Evolutionary conservation across 352 stramenopile genomes (phyloP).

Genomic region (Phytophthora pseudosyringae): DNA sequence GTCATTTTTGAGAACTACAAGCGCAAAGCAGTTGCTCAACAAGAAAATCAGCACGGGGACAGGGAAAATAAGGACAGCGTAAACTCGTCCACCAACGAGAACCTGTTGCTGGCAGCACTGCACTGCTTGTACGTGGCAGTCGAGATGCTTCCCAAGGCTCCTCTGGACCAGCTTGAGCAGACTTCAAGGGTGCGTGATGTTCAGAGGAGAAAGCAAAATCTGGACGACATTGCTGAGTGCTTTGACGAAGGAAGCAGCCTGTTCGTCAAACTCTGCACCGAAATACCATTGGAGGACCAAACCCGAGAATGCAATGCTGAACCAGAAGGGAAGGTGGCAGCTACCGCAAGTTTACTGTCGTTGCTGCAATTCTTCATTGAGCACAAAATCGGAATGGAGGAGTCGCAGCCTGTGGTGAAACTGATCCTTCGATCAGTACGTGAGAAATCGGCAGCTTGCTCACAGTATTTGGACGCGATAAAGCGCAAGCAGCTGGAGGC

Average conservation of each 20-base stretch:
- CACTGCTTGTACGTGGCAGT: conserved; percentile 61
- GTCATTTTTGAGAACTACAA: conserved; percentile 55
- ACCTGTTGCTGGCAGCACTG: conserved; percentile 58
- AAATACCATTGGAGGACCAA: conserved; percentile 28
- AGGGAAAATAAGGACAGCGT: conserved; percentile 7
- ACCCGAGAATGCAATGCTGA: conserved; percentile 1
- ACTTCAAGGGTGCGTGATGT: neutral
- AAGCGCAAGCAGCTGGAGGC: conserved; percentile 20
- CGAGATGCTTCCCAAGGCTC: conserved; percentile 28
- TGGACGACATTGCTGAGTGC: conserved; percentile 39
- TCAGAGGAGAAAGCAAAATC: conserved; percentile 9
- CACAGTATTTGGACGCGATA: conserved; percentile 26
- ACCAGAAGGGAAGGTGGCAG: neutral
- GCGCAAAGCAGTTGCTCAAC: conserved; percentile 1
- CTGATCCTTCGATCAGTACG: conserved; percentile 29
- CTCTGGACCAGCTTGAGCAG: conserved; percentile 5
- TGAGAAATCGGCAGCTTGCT: conserved; percentile 37
- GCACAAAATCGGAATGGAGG: conserved; percentile 31
- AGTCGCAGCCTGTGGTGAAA: conserved; percentile 30
- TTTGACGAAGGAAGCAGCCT: conserved; percentile 45
- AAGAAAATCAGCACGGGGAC: neutral
- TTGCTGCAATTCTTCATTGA: conserved; percentile 29
- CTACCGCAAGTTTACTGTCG: conserved; percentile 36
- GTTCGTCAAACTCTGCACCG: conserved; percentile 48
- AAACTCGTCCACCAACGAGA: conserved; percentile 45